Percentiles rank a stretch among this genome's conserved stretches.
phyloP scores from a whole-genome alignment of 441 rosid genomes.

The Kokia cookei region DNA sequence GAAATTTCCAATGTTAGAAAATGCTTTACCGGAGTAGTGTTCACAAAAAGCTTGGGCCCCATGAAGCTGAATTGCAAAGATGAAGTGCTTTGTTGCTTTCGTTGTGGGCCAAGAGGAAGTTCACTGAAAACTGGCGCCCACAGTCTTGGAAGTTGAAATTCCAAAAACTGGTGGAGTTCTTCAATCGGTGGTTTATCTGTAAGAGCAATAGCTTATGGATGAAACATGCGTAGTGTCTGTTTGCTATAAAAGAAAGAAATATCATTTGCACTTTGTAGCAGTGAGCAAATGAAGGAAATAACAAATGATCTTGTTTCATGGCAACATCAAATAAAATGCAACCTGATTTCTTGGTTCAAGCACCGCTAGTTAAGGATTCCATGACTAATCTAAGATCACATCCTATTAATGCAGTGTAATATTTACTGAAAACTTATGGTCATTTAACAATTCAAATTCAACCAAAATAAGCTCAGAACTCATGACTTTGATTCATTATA shows the following conservation, averaged over 20 bases:
- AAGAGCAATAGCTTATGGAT: neutral
- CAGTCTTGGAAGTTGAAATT: conserved; percentile 65
- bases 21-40: conserved; percentile 44
- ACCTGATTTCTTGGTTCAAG: neutral
- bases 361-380: neutral
- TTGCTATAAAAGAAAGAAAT: neutral
- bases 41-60: conserved; percentile 75
- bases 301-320: neutral
- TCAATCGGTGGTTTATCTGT: conserved; percentile 70
- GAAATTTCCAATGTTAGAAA: neutral
- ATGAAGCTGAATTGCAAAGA: conserved; percentile 60
- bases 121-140: conserved; percentile 80
- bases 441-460: neutral
- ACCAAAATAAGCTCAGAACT: neutral
- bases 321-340: neutral
- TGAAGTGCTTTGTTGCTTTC: conserved; percentile 42
- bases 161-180: conserved; percentile 73
- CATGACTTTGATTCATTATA: neutral
- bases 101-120: conserved; percentile 64
- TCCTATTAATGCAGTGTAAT: neutral
- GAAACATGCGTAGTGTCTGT: neutral
- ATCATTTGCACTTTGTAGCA: neutral
- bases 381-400: neutral
- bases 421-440: neutral
- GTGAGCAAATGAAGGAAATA: neutral